Percentiles rank a stretch among this genome's conserved stretches.
Conservation (phyloP, 352 stramenopile species). For the Halophytophthora batemanensis region DNA sequence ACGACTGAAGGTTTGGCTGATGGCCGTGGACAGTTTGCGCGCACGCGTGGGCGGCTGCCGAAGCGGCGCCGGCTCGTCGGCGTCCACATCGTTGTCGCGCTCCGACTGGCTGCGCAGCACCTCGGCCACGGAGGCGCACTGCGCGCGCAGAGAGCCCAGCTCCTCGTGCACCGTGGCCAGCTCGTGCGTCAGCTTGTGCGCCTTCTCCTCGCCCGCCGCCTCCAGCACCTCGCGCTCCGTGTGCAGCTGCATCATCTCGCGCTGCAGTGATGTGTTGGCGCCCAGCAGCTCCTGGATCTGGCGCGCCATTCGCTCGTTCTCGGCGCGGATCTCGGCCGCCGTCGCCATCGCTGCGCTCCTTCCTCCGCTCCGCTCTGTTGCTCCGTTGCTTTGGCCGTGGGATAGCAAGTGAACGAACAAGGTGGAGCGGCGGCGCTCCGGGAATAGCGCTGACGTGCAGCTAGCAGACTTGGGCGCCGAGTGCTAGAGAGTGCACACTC, state of each 20-base stretch:
- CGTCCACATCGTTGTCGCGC: constrained; percentile 24
- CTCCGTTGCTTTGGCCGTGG: constrained; percentile 10
- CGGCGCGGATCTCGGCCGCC: constrained; percentile 35
- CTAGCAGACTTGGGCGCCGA: not conserved
- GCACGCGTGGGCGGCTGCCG: constrained; percentile 2
- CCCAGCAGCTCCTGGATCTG: constrained; percentile 60
- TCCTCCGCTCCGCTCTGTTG: constrained; percentile 3
- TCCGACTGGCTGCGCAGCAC: constrained; percentile 22
- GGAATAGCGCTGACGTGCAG: constrained; percentile 1
- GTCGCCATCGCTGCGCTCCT: constrained; percentile 21
- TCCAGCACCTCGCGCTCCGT: constrained; percentile 45
- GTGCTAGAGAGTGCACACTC: no score
- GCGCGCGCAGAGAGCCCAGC: constrained; percentile 32
- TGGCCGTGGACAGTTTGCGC: constrained; percentile 24
- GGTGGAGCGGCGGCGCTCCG: not conserved
- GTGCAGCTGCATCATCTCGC: constrained; percentile 50
- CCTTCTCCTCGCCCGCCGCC: constrained; percentile 33
- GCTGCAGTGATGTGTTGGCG: constrained; percentile 64
- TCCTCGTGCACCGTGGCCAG: constrained; percentile 37
- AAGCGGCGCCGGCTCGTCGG: constrained; percentile 17
- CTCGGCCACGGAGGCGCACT: constrained; percentile 42
- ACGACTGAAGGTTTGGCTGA: constrained; percentile 29
- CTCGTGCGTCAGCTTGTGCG: constrained; percentile 46
- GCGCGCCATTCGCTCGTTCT: constrained; percentile 53
- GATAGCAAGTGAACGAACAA: not conserved